These are phyloP conservation scores for Aspergillus niger DNA, from an alignment of 2,329 filamentous ascomycete species.

Conservation along the genomic window DNA sequence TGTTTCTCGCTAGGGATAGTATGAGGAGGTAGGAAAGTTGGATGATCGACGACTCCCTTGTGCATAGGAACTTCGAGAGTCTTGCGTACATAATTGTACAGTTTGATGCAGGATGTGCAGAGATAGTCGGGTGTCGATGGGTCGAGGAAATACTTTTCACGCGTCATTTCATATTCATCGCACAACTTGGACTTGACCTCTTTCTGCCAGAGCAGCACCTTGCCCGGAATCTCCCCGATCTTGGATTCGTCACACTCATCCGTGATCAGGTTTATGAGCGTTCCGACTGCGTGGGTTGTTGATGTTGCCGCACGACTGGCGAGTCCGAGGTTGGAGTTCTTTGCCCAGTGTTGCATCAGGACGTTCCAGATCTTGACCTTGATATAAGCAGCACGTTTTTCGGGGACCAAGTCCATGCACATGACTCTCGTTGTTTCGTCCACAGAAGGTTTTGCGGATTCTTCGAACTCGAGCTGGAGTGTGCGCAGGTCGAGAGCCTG, in stretches of 20 bases:
- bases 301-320: slow-evolving; percentile 12
- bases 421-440: slow-evolving; percentile 5
- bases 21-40: slow-evolving; percentile 17
- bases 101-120: slow-evolving; percentile 29
- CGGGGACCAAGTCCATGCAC: not conserved
- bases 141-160: slow-evolving; percentile 18
- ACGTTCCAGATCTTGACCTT: slow-evolving; percentile 14
- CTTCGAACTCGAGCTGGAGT: slow-evolving; percentile 23
- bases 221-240: not conserved
- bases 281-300: slow-evolving; percentile 6
- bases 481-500: slow-evolving; percentile 60
- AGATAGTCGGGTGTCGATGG: slow-evolving; percentile 27
- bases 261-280: slow-evolving; percentile 8
- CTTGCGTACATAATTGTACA: slow-evolving; percentile 42
- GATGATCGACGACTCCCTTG: slow-evolving; percentile 34
- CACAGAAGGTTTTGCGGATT: slow-evolving; percentile 4
- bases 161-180: slow-evolving; percentile 15
- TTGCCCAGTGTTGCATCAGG: slow-evolving; percentile 22
- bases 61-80: slow-evolving; percentile 38
- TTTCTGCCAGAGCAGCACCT: slow-evolving; percentile 11
- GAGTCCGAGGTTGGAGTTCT: slow-evolving; percentile 15
- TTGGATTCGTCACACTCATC: not conserved
- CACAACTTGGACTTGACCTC: not conserved
- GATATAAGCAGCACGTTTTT: not conserved
- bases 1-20: slow-evolving; percentile 12